Percentiles rank a stretch among this genome's conserved stretches.
phyloP scores from a whole-genome alignment of 73 alveolate genomes.

The Paramecium caudatum region DNA sequence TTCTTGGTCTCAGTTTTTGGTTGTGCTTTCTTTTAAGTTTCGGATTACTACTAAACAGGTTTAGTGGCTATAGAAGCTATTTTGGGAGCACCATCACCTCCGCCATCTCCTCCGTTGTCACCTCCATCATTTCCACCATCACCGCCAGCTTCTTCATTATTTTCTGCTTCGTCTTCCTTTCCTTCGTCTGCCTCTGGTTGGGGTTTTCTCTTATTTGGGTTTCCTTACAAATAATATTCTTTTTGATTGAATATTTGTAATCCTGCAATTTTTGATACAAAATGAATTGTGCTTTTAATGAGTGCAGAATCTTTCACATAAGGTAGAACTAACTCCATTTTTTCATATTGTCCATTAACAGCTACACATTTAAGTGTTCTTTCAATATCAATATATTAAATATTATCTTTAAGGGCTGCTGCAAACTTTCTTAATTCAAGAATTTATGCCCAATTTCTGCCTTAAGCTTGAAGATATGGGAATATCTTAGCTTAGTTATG shows the following conservation, averaged over 20 bases:
- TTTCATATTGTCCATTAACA: neutral
- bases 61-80: neutral
- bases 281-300: neutral
- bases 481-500: neutral
- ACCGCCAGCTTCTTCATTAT: neutral
- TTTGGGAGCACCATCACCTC: constrained; percentile 16
- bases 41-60: neutral
- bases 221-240: neutral
- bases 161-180: neutral
- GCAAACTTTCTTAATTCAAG: neutral
- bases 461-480: neutral
- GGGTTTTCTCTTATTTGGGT: neutral
- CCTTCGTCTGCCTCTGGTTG: neutral
- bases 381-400: neutral
- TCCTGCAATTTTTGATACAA: neutral
- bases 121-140: neutral
- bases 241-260: neutral
- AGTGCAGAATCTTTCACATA: constrained; percentile 11
- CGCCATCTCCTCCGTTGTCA: neutral
- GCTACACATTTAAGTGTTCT: neutral
- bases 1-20: neutral
- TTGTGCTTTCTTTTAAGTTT: neutral
- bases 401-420: neutral
- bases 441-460: constrained; percentile 12
- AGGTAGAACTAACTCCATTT: neutral